Conservation (phyloP, 2,329 filamentous ascomycete species). For the Colletotrichum euphorbiae region DNA sequence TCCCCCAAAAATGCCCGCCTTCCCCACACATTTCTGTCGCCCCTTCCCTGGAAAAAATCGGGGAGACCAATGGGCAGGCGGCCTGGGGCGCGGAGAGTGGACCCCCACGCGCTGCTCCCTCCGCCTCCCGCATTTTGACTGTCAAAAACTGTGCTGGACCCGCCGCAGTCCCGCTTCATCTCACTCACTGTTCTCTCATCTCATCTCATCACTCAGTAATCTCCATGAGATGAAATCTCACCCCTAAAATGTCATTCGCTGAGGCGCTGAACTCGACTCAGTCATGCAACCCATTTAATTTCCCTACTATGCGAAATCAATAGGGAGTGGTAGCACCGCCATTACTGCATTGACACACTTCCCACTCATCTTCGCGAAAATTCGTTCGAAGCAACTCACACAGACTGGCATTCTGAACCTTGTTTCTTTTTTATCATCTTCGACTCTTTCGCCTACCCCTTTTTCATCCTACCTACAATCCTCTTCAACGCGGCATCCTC, state of each 20-base stretch:
- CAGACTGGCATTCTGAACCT: too few relatives aligned
- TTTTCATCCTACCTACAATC: neutral
- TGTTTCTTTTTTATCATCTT: rapidly evolving
- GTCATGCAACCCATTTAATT: too few relatives aligned
- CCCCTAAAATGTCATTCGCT: neutral
- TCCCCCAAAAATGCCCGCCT: constrained; percentile 22
- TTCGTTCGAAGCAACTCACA: neutral
- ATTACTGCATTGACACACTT: too few relatives aligned
- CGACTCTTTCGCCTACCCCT: neutral
- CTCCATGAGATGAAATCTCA: too few relatives aligned
- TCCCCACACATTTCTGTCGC: constrained; percentile 20
- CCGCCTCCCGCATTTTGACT: too few relatives aligned
- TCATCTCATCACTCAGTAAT: neutral
- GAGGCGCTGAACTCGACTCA: neutral
- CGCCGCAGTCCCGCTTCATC: neutral
- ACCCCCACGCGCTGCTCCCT: constrained; percentile 6
- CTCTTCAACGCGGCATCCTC: constrained; percentile 16
- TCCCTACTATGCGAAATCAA: too few relatives aligned
- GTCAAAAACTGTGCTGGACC: too few relatives aligned
- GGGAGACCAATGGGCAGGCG: too few relatives aligned
- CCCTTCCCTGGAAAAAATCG: neutral
- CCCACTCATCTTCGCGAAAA: too few relatives aligned
- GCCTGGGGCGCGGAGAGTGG: neutral
- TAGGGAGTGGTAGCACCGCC: too few relatives aligned
- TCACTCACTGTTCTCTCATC: neutral